These are phyloP conservation scores for Clathrospora elynae DNA, from an alignment of 2,329 filamentous ascomycete genomes.

Conservation along the genomic window DNA sequence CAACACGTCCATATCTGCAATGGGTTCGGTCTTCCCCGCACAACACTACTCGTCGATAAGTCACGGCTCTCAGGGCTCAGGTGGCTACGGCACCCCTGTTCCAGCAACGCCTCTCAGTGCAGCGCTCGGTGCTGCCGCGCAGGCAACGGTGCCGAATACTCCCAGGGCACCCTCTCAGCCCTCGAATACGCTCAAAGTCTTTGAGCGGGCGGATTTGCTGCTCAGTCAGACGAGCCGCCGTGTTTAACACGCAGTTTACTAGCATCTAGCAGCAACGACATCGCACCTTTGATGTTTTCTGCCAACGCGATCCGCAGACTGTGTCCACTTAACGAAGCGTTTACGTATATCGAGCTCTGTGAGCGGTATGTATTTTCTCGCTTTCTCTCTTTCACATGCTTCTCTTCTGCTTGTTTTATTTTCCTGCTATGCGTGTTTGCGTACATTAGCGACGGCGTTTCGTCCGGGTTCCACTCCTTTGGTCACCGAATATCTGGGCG, in stretches of 20 bases:
- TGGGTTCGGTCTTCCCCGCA: conserved; percentile 35
- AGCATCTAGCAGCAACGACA: too few species aligned
- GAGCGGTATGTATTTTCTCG: neutral
- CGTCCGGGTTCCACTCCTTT: conserved; percentile 10
- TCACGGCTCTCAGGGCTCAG: conserved; percentile 36
- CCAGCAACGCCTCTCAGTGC: conserved; percentile 90
- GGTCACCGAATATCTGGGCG: too few species aligned
- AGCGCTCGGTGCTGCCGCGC: conserved; percentile 84
- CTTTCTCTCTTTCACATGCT: neutral
- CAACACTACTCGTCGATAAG: conserved; percentile 36
- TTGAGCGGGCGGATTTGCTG: conserved; percentile 44
- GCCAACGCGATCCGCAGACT: neutral
- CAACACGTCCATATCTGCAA: conserved; percentile 44
- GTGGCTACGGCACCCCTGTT: conserved; percentile 61
- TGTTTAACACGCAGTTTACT: conserved; percentile 30
- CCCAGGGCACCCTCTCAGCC: conserved; percentile 34
- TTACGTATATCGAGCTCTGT: neutral
- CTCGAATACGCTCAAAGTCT: conserved; percentile 41
- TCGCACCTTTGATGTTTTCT: neutral
- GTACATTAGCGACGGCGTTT: conserved; percentile 10
- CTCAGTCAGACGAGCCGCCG: conserved; percentile 39
- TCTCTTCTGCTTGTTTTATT: neutral
- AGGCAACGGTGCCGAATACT: conserved; percentile 80
- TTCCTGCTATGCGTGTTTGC: neutral
- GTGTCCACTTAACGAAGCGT: neutral